Evolutionary conservation across 2,329 filamentous ascomycete species (phyloP).

Genomic region (Dryadomyces sulphureus): DNA sequence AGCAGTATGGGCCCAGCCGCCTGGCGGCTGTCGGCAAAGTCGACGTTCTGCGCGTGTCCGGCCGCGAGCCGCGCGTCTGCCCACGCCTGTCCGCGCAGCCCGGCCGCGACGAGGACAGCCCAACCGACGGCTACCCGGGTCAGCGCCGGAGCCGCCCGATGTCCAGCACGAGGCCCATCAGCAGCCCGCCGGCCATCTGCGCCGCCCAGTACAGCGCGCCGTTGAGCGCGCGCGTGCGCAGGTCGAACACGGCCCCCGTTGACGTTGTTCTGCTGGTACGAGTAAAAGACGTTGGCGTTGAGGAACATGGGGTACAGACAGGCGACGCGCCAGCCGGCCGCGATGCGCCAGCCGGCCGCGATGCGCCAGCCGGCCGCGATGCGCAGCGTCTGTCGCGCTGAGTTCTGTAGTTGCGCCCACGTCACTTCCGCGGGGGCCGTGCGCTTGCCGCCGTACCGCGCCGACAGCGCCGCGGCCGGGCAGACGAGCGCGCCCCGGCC

Average conservation of each 20-base stretch:
- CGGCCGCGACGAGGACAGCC: no score
- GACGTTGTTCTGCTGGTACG: slow-evolving; percentile 40
- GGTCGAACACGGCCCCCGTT: slow-evolving; percentile 39
- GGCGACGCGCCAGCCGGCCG: slow-evolving; percentile 28
- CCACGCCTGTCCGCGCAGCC: slow-evolving; percentile 47
- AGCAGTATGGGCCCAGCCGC: slow-evolving; percentile 37
- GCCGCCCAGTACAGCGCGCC: slow-evolving; percentile 40
- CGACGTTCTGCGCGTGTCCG: slow-evolving; percentile 26
- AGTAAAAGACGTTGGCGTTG: slow-evolving; percentile 48
- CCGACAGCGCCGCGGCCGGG: slow-evolving; percentile 16
- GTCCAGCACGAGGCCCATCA: slow-evolving; percentile 31
- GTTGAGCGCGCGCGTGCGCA: slow-evolving; percentile 39
- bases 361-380: no score
- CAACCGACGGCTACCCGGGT: slow-evolving; percentile 40
- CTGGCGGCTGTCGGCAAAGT: slow-evolving; percentile 7
- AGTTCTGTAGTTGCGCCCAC: slow-evolving; percentile 10
- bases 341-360: no score
- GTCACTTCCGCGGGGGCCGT: slow-evolving; percentile 22
- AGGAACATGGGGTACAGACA: slow-evolving; percentile 68
- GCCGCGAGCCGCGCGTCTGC: slow-evolving; percentile 24
- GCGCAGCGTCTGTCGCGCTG: slow-evolving; percentile 21
- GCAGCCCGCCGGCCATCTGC: slow-evolving; percentile 37
- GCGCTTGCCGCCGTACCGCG: no score
- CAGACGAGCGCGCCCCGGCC: slow-evolving; percentile 30
- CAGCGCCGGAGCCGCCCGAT: slow-evolving; percentile 24